Evolutionary conservation across 305 asterid species (phyloP), one percentile per base, ranked within the genome.

Genomic region (Fraxinus floribunda): DNA sequence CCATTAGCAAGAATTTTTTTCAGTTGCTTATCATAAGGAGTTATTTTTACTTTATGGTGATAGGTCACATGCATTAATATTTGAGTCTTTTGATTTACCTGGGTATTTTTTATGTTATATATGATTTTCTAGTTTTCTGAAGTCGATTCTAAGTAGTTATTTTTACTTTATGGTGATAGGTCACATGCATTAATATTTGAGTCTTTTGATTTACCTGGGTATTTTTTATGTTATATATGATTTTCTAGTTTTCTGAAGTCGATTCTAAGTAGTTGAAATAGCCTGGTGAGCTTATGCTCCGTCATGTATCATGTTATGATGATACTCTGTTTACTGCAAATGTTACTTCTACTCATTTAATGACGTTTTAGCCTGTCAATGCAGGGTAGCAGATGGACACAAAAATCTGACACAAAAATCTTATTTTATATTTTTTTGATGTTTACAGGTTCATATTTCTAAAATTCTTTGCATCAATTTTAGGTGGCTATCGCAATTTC

Each of bases 401-500:
- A 85, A 80, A 26, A 57, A n/a, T 44, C 35, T 80, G 24, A 22
- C 24, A 22, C 24, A 22, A 22, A 22, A 22, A 22, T 22, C 24
- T 22, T 74, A 29, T 79, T 77, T 26, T 82, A 18, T 68, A 29
- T 6, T 78, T 64, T 87, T 87, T 80, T 86, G 78, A 78, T 85
- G 80, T 73, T 77, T 90, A 91, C 95, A 94, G 98, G 97, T 91
- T 96, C 85, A 89, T 90, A 88, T 96, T 94, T 91, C 91, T 96
- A 52, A 91, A 92, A 86, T 93, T 94, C 92, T 91, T 96, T 82
- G 98, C 98, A 80, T 96, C 99, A 82, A 90, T 96, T 82, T 90
- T 95, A 83, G 97, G 96, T 84, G 99, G 99, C 94, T 95, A 95
- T 87, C 99, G 98, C 88, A 96, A 96, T 87, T 96, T 96, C 84